Evolutionary conservation across 352 stramenopile genomes (phyloP), one percentile per base, ranked within the genome.

Genomic region (Pythium aristosporum): DNA sequence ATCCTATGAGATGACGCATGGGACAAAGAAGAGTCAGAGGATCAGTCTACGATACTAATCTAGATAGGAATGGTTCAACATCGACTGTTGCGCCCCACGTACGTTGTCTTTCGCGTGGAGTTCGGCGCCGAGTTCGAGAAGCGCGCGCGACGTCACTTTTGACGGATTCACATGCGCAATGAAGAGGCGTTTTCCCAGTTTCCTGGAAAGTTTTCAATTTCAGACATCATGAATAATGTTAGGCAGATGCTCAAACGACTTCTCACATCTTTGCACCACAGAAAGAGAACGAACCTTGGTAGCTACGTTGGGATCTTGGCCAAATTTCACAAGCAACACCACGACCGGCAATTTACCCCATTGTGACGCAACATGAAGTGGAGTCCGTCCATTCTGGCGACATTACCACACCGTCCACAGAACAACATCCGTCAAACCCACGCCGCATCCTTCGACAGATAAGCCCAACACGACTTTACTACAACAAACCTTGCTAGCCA

Each of bases 61-160:
- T 28, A 28, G 25, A 28, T 28, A 28, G 2, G 25, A 28, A 28
- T 28, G 25, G 7, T 39, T 47, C 9, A 47, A 41, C 2, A 39
- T 12, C 2, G 34, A 8, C 34, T 8, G 34, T 39, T 12, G 34
- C 8, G 34, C 1, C 8, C 34, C 23, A 57, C 50, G 50, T 57
- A 57, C 50, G 32, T 10, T 57, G 34, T 57, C 28, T 25, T 54
- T 54, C 15, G 30, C 23, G 23, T 54, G 48, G 48, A 41, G 5
- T 15, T 39, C 21, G 12, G 46, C n/a, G 13, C 20, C 20, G 21
- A 9, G 28, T 25, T 18, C 5, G 21, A 52, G 46, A 25, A 52
- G 18, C 18, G 13, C 41, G 41, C 7, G 16, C 41, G 18, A 46
- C 41, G 41, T 46, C 15, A 21, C 41, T 16, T 21, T 46, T 18